Conservation (phyloP, 2,329 filamentous ascomycete species). For the Verticillium isaacii region DNA sequence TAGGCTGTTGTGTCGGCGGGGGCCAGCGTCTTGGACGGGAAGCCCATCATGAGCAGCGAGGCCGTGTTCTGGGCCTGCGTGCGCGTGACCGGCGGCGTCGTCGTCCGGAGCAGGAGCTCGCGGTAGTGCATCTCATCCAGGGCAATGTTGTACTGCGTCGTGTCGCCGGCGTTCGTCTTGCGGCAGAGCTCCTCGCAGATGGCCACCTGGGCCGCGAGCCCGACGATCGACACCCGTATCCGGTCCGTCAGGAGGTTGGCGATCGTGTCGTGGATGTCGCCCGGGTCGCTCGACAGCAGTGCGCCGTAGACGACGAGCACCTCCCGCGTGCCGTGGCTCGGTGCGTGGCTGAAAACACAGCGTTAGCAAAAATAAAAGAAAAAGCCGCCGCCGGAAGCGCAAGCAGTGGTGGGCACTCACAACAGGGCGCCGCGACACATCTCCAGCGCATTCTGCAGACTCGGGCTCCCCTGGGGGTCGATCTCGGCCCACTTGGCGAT, state of each 20-base stretch:
- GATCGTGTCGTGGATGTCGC: slow-evolving; percentile 92
- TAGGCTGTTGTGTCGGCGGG: slow-evolving; percentile 61
- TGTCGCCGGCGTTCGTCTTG: slow-evolving; percentile 81
- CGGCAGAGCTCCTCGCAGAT: slow-evolving; percentile 86
- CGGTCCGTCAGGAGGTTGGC: slow-evolving; percentile 71
- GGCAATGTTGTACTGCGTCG: slow-evolving; percentile 73
- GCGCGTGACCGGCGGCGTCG: slow-evolving; percentile 82
- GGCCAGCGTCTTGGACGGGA: slow-evolving; percentile 80
- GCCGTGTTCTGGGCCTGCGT: slow-evolving; percentile 53
- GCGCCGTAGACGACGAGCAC: slow-evolving; percentile 90
- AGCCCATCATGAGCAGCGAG: slow-evolving; percentile 93
- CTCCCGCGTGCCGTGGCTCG: slow-evolving; percentile 88
- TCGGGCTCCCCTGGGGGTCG: slow-evolving; percentile 70
- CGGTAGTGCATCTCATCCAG: slow-evolving; percentile 73
- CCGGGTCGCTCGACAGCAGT: slow-evolving; percentile 83
- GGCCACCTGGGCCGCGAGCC: slow-evolving; percentile 84
- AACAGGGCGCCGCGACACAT: slow-evolving; percentile 92
- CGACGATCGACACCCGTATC: slow-evolving; percentile 84
- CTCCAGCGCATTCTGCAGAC: slow-evolving; percentile 90
- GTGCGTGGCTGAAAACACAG: slow-evolving; percentile 62
- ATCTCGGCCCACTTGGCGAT: slow-evolving; percentile 62
- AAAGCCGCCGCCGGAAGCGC: too few species aligned
- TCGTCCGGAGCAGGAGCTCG: slow-evolving; percentile 82
- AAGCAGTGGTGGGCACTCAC: slow-evolving; percentile 36
- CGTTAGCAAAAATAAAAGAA: background rate